Conservation (phyloP, 768 basidiomycete genomes). For the Russula brevipes region DNA sequence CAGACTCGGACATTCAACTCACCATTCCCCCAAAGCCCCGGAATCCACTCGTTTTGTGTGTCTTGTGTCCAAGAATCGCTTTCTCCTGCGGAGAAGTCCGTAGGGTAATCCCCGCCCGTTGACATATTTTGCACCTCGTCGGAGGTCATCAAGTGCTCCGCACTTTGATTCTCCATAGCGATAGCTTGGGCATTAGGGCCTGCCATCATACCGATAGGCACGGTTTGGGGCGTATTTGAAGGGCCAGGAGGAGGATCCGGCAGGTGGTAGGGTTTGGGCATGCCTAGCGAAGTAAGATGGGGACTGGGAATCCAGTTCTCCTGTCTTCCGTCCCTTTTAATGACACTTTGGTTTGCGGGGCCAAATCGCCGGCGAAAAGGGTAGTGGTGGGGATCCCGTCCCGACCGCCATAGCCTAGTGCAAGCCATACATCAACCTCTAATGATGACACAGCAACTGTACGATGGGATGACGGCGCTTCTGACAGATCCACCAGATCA, state of each 20-base stretch:
- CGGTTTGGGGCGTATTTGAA: slow-evolving; percentile 3
- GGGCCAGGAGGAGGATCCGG: background rate
- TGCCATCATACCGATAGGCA: background rate
- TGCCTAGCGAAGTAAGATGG: background rate
- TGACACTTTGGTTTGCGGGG: background rate
- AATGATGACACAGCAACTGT: background rate
- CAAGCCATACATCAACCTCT: background rate
- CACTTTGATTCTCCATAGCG: background rate
- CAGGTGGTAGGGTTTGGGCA: slow-evolving; percentile 12
- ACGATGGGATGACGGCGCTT: background rate
- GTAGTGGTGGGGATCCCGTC: no score
- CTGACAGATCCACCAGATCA: background rate
- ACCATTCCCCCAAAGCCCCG: slow-evolving; percentile 17
- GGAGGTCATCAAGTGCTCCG: background rate
- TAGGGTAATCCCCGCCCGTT: background rate
- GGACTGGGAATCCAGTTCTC: background rate
- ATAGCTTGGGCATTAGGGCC: background rate
- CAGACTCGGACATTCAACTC: background rate
- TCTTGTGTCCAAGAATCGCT: slow-evolving; percentile 9
- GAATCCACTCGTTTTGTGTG: slow-evolving; percentile 12
- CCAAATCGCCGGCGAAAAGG: background rate
- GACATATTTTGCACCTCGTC: slow-evolving; percentile 5
- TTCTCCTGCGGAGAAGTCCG: background rate
- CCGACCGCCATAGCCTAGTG: background rate
- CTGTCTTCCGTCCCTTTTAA: slow-evolving; percentile 4